Percentiles rank a stretch among this genome's conserved stretches.
These are phyloP conservation scores for Athelia psychrophila DNA, from an alignment of 1,284 basidiomycete genomes.

Conservation along the genomic window DNA sequence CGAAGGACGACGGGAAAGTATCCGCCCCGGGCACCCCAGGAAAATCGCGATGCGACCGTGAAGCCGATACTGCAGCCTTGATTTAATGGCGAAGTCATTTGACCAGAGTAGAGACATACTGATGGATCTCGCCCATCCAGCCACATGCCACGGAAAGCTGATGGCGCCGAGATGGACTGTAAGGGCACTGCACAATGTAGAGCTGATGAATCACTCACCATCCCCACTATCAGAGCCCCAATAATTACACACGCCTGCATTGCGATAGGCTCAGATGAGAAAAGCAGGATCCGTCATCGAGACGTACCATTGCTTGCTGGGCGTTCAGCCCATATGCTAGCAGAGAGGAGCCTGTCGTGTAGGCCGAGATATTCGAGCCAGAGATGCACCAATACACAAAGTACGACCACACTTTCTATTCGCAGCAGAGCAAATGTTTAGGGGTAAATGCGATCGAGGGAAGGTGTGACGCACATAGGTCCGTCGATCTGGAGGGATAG, in stretches of 20 bases:
- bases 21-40: constrained; percentile 2
- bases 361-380: background rate
- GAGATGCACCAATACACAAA: constrained; percentile 1
- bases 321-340: constrained; percentile 4
- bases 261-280: background rate
- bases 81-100: background rate
- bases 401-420: constrained; percentile 1
- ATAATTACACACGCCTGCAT: background rate
- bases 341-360: background rate
- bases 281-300: background rate
- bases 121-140: constrained; percentile 5
- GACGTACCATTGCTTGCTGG: constrained; percentile 4
- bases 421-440: too few relatives aligned
- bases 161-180: background rate
- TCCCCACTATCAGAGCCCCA: background rate
- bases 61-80: background rate
- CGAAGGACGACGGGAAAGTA: background rate
- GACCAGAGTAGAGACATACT: background rate
- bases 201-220: background rate
- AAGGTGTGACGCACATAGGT: constrained; percentile 1
- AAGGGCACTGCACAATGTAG: background rate
- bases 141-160: constrained; percentile 3
- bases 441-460: background rate
- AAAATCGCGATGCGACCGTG: constrained; percentile 2
- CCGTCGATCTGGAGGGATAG: constrained; percentile 4